These are phyloP conservation scores for Xylariaceae sp. DNA, from an alignment of 2,329 filamentous ascomycete species.

Conservation along the genomic window DNA sequence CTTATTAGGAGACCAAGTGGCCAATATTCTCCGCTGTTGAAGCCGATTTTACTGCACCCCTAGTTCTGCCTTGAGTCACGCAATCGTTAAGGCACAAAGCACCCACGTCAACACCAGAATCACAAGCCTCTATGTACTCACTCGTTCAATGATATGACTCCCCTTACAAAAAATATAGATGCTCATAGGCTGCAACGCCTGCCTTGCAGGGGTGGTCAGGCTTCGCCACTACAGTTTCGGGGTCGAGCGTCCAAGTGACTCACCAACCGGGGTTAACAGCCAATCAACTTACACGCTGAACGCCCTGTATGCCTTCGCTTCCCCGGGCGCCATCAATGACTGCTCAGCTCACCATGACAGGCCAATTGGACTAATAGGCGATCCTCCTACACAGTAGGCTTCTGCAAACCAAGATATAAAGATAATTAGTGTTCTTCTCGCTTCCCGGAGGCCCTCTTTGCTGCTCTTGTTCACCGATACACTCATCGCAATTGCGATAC, in stretches of 20 bases:
- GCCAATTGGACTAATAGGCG: not conserved
- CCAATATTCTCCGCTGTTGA: no score
- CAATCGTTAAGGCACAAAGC: no score
- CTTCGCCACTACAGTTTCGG: conserved; percentile 15
- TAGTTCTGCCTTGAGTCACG: no score
- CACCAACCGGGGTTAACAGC: conserved; percentile 4
- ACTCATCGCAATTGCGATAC: conserved; percentile 5
- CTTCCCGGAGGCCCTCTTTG: not conserved
- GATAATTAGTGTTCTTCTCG: not conserved
- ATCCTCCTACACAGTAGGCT: not conserved
- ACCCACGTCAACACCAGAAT: no score
- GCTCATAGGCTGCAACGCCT: conserved; percentile 15
- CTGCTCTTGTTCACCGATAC: conserved; percentile 12
- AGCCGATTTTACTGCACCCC: no score
- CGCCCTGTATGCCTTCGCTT: conserved; percentile 18
- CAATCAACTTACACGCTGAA: conserved; percentile 30
- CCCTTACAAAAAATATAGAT: not conserved
- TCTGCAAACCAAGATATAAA: not conserved
- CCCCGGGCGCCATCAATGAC: conserved; percentile 1
- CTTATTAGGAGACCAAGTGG: no score
- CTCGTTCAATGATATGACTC: no score
- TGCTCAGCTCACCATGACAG: conserved; percentile 9
- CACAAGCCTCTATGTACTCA: no score
- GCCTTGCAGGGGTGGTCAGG: conserved; percentile 16
- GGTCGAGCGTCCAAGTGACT: conserved; percentile 23